Evolutionary conservation across 768 basidiomycete genomes (phyloP).

Genomic region (Jaapia argillacea): DNA sequence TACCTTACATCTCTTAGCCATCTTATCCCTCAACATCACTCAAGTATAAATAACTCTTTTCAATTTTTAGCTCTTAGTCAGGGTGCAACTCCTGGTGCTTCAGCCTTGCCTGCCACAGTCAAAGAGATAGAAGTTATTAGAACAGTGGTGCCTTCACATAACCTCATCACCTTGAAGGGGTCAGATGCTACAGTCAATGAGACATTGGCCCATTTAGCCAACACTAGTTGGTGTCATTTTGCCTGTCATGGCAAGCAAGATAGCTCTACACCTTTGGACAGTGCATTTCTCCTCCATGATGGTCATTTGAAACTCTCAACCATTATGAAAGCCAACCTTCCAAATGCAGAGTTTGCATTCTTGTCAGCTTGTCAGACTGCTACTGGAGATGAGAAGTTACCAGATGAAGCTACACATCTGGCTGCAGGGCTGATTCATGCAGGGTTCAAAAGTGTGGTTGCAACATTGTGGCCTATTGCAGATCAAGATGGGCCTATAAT

Average conservation of each 20-base stretch:
- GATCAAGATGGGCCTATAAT: neutral
- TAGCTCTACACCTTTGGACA: constrained; percentile 10
- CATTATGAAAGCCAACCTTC: constrained; percentile 11
- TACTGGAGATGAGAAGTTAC: constrained; percentile 8
- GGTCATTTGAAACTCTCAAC: constrained; percentile 14
- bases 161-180: neutral
- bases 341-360: constrained; percentile 24
- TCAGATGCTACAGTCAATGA: neutral
- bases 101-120: neutral
- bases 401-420: constrained; percentile 24
- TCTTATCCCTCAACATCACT: neutral
- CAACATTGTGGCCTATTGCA: constrained; percentile 12
- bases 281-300: constrained; percentile 12
- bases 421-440: constrained; percentile 19
- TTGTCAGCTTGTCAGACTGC: constrained; percentile 20
- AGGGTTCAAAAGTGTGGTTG: constrained; percentile 17
- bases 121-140: neutral
- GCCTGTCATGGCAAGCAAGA: constrained; percentile 17
- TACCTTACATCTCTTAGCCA: neutral
- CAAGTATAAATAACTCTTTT: neutral
- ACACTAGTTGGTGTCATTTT: constrained; percentile 11
- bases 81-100: neutral
- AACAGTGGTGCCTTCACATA: neutral
- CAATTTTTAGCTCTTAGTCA: neutral
- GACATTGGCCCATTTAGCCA: neutral